phyloP scores from a whole-genome alignment of 345 rosid genomes.

The Brassica carinata region DNA sequence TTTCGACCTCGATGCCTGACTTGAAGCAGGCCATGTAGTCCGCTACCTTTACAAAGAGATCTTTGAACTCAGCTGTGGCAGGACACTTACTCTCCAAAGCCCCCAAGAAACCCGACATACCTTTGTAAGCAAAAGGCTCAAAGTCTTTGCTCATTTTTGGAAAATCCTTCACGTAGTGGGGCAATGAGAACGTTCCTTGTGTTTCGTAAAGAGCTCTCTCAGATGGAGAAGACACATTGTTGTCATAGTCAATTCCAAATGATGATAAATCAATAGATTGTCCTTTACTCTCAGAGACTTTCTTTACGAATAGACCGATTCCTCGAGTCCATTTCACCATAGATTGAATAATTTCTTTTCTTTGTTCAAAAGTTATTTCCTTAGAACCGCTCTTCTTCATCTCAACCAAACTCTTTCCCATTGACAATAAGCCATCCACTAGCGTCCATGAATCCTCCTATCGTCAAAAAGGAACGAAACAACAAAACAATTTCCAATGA shows the following conservation, averaged over 20 bases:
- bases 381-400: conserved; percentile 14
- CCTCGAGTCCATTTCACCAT: conserved; percentile 21
- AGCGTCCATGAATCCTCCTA: conserved; percentile 13
- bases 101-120: conserved; percentile 5
- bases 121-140: conserved; percentile 20
- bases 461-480: neutral
- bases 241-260: conserved; percentile 28
- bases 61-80: conserved; percentile 12
- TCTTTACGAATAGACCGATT: conserved; percentile 3
- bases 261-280: conserved; percentile 18
- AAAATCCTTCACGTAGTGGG: neutral
- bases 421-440: conserved; percentile 10
- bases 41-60: conserved; percentile 15
- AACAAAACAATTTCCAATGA: neutral
- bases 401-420: conserved; percentile 3
- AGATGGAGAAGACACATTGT: neutral
- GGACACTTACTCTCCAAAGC: conserved; percentile 22
- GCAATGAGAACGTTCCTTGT: conserved; percentile 19
- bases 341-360: neutral
- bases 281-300: conserved; percentile 18
- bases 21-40: conserved; percentile 14
- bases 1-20: neutral
- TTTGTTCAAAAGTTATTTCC: conserved; percentile 21
- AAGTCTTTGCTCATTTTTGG: conserved; percentile 27
- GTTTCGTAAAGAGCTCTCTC: conserved; percentile 14